phyloP scores from a whole-genome alignment of 768 basidiomycete species.

The Mycena belliarum region DNA sequence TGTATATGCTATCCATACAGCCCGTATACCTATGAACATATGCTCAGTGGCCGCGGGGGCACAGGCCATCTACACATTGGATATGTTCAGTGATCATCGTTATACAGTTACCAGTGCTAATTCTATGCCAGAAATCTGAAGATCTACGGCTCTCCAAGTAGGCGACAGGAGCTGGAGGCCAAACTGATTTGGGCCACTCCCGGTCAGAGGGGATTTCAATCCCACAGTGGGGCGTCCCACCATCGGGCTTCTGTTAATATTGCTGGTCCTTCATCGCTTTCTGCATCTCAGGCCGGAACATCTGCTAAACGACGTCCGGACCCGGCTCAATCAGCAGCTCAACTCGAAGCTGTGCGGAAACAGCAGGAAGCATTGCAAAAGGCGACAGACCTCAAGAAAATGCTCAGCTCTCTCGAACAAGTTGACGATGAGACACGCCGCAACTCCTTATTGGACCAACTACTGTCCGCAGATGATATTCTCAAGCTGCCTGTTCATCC shows the following conservation, averaged over 20 bases:
- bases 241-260: slow-evolving; percentile 4
- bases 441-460: slow-evolving; percentile 64
- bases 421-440: slow-evolving; percentile 78
- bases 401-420: slow-evolving; percentile 69
- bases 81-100: slow-evolving; percentile 46
- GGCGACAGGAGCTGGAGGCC: slow-evolving; percentile 61
- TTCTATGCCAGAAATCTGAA: slow-evolving; percentile 53
- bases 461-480: slow-evolving; percentile 71
- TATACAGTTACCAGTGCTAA: background rate
- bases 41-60: slow-evolving; percentile 1
- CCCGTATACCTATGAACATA: background rate
- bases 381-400: slow-evolving; percentile 66
- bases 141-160: slow-evolving; percentile 70
- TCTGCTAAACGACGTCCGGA: slow-evolving; percentile 22
- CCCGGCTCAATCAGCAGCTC: slow-evolving; percentile 32
- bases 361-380: slow-evolving; percentile 56
- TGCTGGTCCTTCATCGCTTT: slow-evolving; percentile 12
- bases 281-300: slow-evolving; percentile 11
- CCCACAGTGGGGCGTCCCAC: slow-evolving; percentile 22
- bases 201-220: slow-evolving; percentile 56
- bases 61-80: slow-evolving; percentile 46
- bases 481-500: slow-evolving; percentile 70
- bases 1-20: background rate
- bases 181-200: slow-evolving; percentile 76
- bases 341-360: slow-evolving; percentile 42